Evolutionary conservation across 768 basidiomycete species (phyloP), one percentile per base, ranked within the genome.

Genomic region (Termitomyces heimii): DNA sequence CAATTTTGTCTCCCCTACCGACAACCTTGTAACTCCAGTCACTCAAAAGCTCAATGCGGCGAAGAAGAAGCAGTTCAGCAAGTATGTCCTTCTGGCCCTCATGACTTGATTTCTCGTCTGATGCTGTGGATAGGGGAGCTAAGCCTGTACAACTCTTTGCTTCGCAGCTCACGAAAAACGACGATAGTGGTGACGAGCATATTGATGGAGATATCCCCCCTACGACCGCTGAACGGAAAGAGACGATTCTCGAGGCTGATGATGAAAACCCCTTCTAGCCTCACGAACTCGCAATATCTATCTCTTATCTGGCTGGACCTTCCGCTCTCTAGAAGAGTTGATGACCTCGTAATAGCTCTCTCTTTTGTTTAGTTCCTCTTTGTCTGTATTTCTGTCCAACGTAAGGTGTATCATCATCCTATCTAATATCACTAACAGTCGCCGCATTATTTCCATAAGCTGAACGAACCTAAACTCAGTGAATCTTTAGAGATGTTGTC

Each of bases 21-120:
- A 99, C 71, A 92, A 89, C 68, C 79, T 98, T 72, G 84, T 98
- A 80, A 96, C 94, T 2, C 96, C 96, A 3, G 85, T 85, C 69
- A 91, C 94, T 6, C 89, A 94, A 73, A 98, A 98, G 72, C 81
- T 98, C 53, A 88, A 79, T 50, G 90, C 89, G 18, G 88, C 89
- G 3, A 95, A 85, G 81, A 94, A 96, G 80, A 92, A 93, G 73
- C 93, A 92, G 66, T 98, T 97, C 68, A 76, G 71, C 57, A 97
- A 93, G 96, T 96, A 62, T 37, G 86, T 76, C 3, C 3, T 49
- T 53, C 22, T 34, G 12, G 14, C 31, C 54, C 35, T 26, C 14
- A 55, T 54, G 40, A 44, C 22, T 26, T 50, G 49, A 50, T n/a
- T 54, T 59, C 53, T 35, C 43, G 26, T 45, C 55, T 58, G 12